Percentiles rank a stretch among this genome's conserved stretches.
Evolutionary conservation across 2,329 filamentous ascomycete species (phyloP).

Genomic region (Cordyceps farinosa): DNA sequence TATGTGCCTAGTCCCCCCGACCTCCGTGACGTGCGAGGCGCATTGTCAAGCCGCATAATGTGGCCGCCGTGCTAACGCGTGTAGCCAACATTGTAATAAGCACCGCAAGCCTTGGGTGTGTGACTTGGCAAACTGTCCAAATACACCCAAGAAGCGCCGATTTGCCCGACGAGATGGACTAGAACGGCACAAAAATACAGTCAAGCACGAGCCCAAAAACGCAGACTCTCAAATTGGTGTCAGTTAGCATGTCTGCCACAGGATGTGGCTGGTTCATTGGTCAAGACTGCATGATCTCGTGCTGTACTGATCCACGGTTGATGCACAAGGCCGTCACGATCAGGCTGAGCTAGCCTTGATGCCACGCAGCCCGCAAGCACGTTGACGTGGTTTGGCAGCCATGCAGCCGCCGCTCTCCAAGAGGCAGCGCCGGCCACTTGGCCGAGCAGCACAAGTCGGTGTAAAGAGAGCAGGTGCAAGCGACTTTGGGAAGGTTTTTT

Average conservation of each 20-base stretch:
- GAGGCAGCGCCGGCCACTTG: not conserved
- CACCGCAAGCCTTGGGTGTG: conserved; percentile 42
- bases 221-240: conserved; percentile 1
- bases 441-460: not conserved
- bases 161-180: conserved; percentile 41
- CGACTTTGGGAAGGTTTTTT: not conserved
- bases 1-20: conserved; percentile 22
- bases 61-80: not conserved
- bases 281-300: not conserved
- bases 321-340: not conserved
- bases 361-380: not conserved
- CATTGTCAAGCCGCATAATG: not conserved
- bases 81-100: conserved; percentile 43
- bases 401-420: conserved; percentile 1
- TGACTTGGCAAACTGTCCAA: conserved; percentile 37
- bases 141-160: conserved; percentile 39
- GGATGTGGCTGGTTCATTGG: not conserved
- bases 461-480: not conserved
- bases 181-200: conserved; percentile 39
- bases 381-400: conserved; percentile 13
- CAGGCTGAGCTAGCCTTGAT: not conserved
- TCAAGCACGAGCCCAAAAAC: conserved; percentile 33
- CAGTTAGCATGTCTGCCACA: conserved; percentile 2
- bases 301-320: not conserved
- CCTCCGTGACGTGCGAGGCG: not conserved